Evolutionary conservation across 2,329 filamentous ascomycete genomes (phyloP).

Genomic region (Calonectria crousiana): DNA sequence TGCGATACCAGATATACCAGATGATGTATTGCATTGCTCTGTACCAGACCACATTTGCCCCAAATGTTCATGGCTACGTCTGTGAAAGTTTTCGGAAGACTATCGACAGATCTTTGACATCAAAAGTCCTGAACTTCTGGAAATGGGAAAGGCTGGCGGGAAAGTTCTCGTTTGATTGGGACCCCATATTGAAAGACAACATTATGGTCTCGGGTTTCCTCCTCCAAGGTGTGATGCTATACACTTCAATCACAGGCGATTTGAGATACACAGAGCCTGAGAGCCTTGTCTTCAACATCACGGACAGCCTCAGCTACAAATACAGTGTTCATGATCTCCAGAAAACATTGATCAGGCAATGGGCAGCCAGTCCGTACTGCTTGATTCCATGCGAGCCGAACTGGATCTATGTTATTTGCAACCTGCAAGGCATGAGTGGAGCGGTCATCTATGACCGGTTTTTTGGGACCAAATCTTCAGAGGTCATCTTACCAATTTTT

Average conservation of each 20-base stretch:
- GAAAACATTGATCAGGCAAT: neutral
- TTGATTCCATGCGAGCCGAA: neutral
- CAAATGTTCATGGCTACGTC: neutral
- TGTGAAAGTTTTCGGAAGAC: neutral
- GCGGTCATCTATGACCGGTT: neutral
- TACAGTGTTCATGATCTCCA: neutral
- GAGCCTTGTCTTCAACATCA: neutral
- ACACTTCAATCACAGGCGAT: neutral
- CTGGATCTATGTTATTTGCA: neutral
- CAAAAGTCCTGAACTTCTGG: neutral
- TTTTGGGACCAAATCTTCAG: neutral
- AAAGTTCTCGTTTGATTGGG: neutral
- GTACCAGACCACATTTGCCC: neutral
- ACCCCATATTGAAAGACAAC: neutral
- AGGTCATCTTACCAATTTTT: neutral
- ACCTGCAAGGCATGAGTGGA: neutral
- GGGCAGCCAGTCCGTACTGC: neutral
- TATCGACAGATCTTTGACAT: neutral
- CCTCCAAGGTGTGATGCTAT: neutral
- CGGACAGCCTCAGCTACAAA: neutral
- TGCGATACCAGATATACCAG: neutral
- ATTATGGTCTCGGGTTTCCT: neutral
- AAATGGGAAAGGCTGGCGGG: neutral
- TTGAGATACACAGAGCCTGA: neutral
- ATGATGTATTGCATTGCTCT: neutral